Evolutionary conservation across 768 basidiomycete species (phyloP), one percentile per base, ranked within the genome.

Genomic region (Suillus brevipes): DNA sequence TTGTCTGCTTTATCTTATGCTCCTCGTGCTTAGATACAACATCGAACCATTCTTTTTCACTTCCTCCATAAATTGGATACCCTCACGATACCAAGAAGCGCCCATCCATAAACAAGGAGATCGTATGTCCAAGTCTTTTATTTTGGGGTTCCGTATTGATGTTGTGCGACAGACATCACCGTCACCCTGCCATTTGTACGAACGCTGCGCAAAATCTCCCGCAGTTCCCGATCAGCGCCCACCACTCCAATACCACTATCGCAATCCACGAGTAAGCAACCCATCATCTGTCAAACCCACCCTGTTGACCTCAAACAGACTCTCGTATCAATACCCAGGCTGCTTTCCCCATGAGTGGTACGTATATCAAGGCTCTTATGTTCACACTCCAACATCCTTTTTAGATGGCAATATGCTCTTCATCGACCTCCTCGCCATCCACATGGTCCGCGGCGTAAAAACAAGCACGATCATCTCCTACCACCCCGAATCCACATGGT

Each of bases 41-140:
- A 78, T 88, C 64, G 87, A 88, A 66, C 87, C 87, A 0, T 88
- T 89, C 72, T 89, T 85, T 70, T 89, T 87, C 71, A 85, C 86
- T 0, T 87, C 86, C 1, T 84, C 86, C 2, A 71, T 86, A 3
- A 87, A 85, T 65, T 88, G 87, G 87, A 90, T 89, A 66, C 88
- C 88, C 2, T 85, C 86, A 1, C 82, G 87, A 62, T 90, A 84
- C 60, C 83, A 87, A 66, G 87, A 88, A 67, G 82, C 80, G 58
- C 64, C 81, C 0, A 42, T 67, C 6, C 69, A 71, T 18, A 73
- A 74, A 1, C 45, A 75, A 55, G 82, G 85, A 68, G 87, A 89
- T 74, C 87, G 86, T 88, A 67, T 68, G 86, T 28, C 67, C 14
- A 71, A 61, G 5, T n/a, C 13, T 52, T 8, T 36, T 40, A 18